phyloP scores from a whole-genome alignment of 371 early-diverging fungal species.

The Encephalitozoon cuniculi region DNA sequence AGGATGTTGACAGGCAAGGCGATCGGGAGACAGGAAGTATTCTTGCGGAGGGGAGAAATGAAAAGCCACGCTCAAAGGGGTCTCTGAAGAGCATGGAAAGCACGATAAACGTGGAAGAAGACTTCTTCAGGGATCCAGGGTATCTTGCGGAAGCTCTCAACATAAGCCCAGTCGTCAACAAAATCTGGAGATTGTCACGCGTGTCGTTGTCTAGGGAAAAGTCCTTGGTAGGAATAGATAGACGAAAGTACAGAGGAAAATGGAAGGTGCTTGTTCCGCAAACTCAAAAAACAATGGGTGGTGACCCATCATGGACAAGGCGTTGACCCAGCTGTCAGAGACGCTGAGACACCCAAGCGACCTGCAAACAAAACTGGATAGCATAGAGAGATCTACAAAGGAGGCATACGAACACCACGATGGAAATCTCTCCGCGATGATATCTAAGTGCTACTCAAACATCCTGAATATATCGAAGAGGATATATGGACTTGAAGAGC shows the following conservation, averaged over 20 bases:
- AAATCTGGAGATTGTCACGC: background rate
- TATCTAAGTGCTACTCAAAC: background rate
- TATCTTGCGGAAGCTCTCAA: background rate
- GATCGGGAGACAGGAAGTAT: background rate
- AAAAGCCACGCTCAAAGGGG: no score
- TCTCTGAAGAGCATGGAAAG: no score
- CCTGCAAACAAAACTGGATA: conserved; percentile 35
- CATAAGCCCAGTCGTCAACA: background rate
- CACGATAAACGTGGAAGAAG: no score
- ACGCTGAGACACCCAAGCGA: conserved; percentile 48
- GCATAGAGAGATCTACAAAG: background rate
- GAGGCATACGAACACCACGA: conserved; percentile 16
- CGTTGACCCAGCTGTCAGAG: conserved; percentile 37
- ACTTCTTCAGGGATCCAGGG: no score
- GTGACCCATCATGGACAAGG: conserved; percentile 26
- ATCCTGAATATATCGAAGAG: conserved; percentile 16
- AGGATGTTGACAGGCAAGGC: background rate
- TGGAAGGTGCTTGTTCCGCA: no score
- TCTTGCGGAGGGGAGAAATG: background rate
- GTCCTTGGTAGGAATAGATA: background rate
- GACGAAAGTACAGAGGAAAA: background rate
- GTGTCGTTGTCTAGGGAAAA: background rate
- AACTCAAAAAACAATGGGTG: background rate
- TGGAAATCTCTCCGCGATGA: conserved; percentile 2
- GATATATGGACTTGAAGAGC: conserved; percentile 10